phyloP scores from a whole-genome alignment of 2,329 filamentous ascomycete species.

The Colletotrichum sp. region DNA sequence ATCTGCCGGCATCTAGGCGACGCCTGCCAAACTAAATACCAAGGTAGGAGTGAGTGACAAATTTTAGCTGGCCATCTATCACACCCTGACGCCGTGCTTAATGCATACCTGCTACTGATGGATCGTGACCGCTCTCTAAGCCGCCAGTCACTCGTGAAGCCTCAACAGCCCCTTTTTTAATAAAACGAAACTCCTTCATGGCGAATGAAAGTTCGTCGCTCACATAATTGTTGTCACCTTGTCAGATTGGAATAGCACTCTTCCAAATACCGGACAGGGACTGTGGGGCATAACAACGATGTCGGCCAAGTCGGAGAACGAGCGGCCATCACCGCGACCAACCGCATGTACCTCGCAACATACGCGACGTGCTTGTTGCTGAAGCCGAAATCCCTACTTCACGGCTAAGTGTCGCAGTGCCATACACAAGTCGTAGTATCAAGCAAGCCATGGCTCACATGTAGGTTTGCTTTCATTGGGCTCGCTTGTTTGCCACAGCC shows the following conservation, averaged over 20 bases:
- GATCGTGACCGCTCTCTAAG: neutral
- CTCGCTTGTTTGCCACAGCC: neutral
- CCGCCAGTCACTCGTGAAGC: neutral
- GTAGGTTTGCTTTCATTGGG: neutral
- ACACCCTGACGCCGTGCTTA: neutral
- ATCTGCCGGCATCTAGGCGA: neutral
- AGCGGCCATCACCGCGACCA: neutral
- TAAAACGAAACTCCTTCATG: neutral
- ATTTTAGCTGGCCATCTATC: neutral
- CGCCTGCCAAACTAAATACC: neutral
- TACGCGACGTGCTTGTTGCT: neutral
- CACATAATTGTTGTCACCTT: neutral
- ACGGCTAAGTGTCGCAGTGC: neutral
- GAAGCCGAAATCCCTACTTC: neutral
- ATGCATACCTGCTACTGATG: neutral
- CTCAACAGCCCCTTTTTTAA: neutral
- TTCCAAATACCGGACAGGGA: neutral
- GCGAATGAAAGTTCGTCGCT: neutral
- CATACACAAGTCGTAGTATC: neutral
- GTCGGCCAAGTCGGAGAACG: neutral
- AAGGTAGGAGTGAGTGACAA: neutral
- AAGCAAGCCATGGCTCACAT: neutral
- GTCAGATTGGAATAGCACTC: neutral
- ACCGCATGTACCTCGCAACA: neutral
- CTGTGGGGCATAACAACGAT: neutral